phyloP scores from a whole-genome alignment of 2,329 filamentous ascomycete species.

The Penicillium frequentans region DNA sequence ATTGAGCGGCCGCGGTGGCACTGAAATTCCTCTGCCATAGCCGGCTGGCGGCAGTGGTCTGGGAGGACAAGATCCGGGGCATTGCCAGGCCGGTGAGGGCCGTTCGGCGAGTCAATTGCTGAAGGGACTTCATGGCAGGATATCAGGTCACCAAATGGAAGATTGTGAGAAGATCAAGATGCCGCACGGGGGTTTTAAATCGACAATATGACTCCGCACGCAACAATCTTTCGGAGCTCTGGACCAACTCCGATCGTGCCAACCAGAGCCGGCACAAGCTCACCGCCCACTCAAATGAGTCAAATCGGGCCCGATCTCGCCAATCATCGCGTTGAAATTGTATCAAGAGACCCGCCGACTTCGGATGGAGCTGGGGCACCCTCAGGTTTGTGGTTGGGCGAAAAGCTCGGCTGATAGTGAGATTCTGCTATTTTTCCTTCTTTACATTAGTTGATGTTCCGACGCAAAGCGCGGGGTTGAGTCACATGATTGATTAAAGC shows the following conservation, averaged over 20 bases:
- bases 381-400: not conserved
- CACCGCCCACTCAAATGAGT: conserved; percentile 17
- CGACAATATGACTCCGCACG: conserved; percentile 23
- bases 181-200: conserved; percentile 18
- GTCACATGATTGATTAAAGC: conserved; percentile 5
- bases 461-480: conserved; percentile 9
- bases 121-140: conserved; percentile 34
- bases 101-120: conserved; percentile 35
- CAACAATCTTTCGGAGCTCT: conserved; percentile 20
- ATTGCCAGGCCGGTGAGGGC: conserved; percentile 26
- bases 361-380: conserved; percentile 14
- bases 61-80: conserved; percentile 23
- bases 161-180: not conserved
- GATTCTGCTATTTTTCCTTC: not conserved
- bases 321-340: conserved; percentile 10
- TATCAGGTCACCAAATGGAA: conserved; percentile 1
- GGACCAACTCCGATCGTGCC: conserved; percentile 27
- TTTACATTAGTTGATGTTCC: not conserved
- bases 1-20: conserved; percentile 36
- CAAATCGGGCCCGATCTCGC: conserved; percentile 1
- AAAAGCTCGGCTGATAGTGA: not conserved
- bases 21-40: conserved; percentile 54
- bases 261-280: conserved; percentile 1
- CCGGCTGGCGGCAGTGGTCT: conserved; percentile 29
- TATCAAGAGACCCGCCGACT: conserved; percentile 14